These are phyloP conservation scores for Clavulina sp. DNA, from an alignment of 768 basidiomycete genomes.

Conservation along the genomic window DNA sequence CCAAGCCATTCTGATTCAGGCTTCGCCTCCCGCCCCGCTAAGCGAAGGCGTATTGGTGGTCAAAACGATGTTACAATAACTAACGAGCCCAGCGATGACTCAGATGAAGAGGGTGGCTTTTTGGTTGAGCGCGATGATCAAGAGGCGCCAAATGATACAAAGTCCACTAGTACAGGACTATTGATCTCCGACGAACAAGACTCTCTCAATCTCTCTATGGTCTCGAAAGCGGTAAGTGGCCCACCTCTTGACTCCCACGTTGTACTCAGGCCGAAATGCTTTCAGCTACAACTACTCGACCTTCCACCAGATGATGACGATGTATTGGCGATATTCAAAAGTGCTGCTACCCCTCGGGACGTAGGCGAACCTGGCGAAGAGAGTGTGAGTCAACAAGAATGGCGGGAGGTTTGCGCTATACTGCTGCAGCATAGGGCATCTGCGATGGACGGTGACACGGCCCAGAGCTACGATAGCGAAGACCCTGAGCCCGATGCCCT, in stretches of 20 bases:
- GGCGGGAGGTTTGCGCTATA: slow-evolving; percentile 65
- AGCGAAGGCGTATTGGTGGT: too few relatives aligned
- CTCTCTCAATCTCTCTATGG: too few relatives aligned
- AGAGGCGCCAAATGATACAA: not conserved
- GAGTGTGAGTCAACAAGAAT: slow-evolving; percentile 46
- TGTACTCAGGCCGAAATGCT: too few relatives aligned
- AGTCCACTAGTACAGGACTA: too few relatives aligned
- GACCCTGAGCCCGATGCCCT: not conserved
- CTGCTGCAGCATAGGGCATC: slow-evolving; percentile 30
- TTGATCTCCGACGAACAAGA: too few relatives aligned
- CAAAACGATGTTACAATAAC: too few relatives aligned
- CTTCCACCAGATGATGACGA: slow-evolving; percentile 38
- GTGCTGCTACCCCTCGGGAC: slow-evolving; percentile 58
- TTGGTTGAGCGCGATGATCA: not conserved
- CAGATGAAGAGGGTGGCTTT: not conserved
- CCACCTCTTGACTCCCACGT: too few relatives aligned
- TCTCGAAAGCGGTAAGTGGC: too few relatives aligned
- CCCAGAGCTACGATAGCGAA: not conserved
- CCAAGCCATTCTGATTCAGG: not conserved
- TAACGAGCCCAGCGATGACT: not conserved
- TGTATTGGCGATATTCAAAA: slow-evolving; percentile 51
- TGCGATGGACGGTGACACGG: not conserved
- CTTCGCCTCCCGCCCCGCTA: not conserved
- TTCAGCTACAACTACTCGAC: slow-evolving; percentile 35
- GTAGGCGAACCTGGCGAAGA: slow-evolving; percentile 8